Conservation (phyloP, 805 yeast genomes). For the Yarrowia bubula region DNA sequence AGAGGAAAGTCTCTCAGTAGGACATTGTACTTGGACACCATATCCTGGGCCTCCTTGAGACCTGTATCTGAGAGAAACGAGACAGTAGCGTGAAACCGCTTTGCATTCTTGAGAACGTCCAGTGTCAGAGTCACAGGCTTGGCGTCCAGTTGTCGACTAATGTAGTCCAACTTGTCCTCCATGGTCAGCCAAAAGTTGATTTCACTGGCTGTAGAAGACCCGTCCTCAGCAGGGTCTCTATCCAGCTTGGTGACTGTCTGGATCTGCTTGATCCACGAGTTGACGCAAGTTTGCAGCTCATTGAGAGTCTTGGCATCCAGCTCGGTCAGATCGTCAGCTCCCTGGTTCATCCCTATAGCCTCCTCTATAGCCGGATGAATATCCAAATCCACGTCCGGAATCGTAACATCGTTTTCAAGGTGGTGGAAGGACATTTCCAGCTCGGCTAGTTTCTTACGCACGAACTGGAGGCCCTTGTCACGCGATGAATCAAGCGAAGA, state of each 20-base stretch:
- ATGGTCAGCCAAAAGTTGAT: slow-evolving; percentile 74
- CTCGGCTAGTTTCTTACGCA: slow-evolving; percentile 67
- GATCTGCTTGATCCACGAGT: slow-evolving; percentile 68
- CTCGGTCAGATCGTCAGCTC: slow-evolving; percentile 31
- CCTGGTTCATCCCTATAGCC: slow-evolving; percentile 41
- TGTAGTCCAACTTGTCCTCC: slow-evolving; percentile 56
- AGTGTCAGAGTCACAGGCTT: slow-evolving; percentile 57
- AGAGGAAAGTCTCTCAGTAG: slow-evolving; percentile 71
- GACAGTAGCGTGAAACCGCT: slow-evolving; percentile 76
- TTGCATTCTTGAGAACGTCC: slow-evolving; percentile 61
- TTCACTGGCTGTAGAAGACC: slow-evolving; percentile 57
- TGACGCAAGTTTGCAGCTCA: slow-evolving; percentile 64
- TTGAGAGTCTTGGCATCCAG: slow-evolving; percentile 61
- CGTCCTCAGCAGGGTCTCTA: slow-evolving; percentile 54
- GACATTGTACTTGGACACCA: slow-evolving; percentile 56
- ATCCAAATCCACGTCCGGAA: slow-evolving; percentile 58
- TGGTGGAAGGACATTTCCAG: slow-evolving; percentile 64
- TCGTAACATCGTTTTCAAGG: slow-evolving; percentile 62
- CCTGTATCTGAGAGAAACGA: slow-evolving; percentile 72
- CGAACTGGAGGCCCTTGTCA: slow-evolving; percentile 42
- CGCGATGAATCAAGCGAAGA: slow-evolving; percentile 24
- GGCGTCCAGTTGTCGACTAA: slow-evolving; percentile 57
- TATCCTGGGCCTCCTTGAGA: slow-evolving; percentile 51
- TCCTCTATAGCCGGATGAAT: slow-evolving; percentile 53
- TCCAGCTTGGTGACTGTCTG: slow-evolving; percentile 54